These are phyloP conservation scores for Corylus americana DNA, from an alignment of 306 rosid genomes.

Conservation along the genomic window DNA sequence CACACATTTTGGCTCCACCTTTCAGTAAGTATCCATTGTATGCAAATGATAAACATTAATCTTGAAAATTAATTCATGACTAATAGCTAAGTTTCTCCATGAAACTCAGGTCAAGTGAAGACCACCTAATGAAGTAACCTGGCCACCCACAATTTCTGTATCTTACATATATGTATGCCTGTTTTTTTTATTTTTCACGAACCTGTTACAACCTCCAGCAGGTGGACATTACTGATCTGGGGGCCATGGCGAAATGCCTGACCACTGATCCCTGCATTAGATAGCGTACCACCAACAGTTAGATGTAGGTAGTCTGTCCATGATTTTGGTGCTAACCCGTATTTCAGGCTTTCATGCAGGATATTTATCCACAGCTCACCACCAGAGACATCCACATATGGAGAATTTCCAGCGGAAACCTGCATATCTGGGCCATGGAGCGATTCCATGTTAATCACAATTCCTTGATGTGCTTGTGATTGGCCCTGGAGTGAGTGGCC, in stretches of 20 bases:
- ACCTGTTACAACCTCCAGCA: constrained; percentile 97
- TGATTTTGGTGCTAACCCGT: constrained; percentile 87
- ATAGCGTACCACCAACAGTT: constrained; percentile 94
- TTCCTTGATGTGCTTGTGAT: constrained; percentile 76
- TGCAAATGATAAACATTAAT: constrained; percentile 1
- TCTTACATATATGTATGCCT: not conserved
- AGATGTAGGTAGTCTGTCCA: constrained; percentile 96
- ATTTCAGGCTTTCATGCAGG: constrained; percentile 77
- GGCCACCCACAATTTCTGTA: not conserved
- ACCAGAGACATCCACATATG: constrained; percentile 78
- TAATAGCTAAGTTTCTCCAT: not conserved
- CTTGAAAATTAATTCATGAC: not conserved
- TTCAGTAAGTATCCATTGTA: constrained; percentile 20
- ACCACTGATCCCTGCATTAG: constrained; percentile 95
- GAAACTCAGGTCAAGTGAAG: constrained; percentile 22
- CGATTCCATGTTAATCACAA: constrained; percentile 87
- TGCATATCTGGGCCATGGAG: constrained; percentile 57
- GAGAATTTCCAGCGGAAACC: constrained; percentile 44
- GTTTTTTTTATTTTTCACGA: constrained; percentile 12
- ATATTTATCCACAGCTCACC: constrained; percentile 92
- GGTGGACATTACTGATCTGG: constrained; percentile 91
- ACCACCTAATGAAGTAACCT: constrained; percentile 8
- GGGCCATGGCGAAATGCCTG: constrained; percentile 97
- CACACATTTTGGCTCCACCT: constrained; percentile 30
- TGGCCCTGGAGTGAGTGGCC: constrained; percentile 97